These are phyloP conservation scores for Phialophora macrospora DNA, from an alignment of 2,329 filamentous ascomycete species.

Conservation along the genomic window DNA sequence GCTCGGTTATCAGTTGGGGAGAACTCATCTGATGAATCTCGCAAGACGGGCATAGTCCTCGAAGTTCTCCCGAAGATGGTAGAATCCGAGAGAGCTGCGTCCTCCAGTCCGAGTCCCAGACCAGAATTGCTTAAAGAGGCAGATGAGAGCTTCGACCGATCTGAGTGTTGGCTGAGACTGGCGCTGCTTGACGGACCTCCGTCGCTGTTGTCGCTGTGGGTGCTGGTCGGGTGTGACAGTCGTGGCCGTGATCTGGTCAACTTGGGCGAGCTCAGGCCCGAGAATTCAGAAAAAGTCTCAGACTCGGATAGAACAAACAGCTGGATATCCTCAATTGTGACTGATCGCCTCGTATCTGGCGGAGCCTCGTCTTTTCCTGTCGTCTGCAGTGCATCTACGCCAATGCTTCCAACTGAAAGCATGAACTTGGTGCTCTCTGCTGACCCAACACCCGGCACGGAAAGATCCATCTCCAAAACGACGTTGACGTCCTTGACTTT, in stretches of 20 bases:
- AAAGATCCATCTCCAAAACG: slow-evolving; percentile 30
- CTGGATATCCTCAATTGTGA: slow-evolving; percentile 33
- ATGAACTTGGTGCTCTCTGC: slow-evolving; percentile 35
- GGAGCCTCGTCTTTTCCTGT: slow-evolving; percentile 1
- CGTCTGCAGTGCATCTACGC: slow-evolving; percentile 23
- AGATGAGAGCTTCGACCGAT: slow-evolving; percentile 23
- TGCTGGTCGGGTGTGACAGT: slow-evolving; percentile 22
- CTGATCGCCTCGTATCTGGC: slow-evolving; percentile 25
- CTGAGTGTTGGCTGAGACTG: slow-evolving; percentile 29
- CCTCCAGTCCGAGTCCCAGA: slow-evolving; percentile 26
- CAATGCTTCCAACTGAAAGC: slow-evolving; percentile 29
- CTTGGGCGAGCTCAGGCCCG: slow-evolving; percentile 35
- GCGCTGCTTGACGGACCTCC: slow-evolving; percentile 24
- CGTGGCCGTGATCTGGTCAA: slow-evolving; percentile 28
- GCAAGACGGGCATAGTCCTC: slow-evolving; percentile 9
- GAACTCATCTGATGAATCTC: slow-evolving; percentile 15
- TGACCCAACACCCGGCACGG: slow-evolving; percentile 11
- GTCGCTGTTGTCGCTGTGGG: slow-evolving; percentile 23
- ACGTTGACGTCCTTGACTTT: slow-evolving; percentile 55
- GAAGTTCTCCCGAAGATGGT: slow-evolving; percentile 18
- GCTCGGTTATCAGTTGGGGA: slow-evolving; percentile 26
- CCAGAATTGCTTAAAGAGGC: slow-evolving; percentile 26
- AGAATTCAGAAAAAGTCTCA: slow-evolving; percentile 35
- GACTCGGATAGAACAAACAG: slow-evolving; percentile 34
- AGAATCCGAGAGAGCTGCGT: slow-evolving; percentile 28